Evolutionary conservation across 176 grass and related monocot species (phyloP), one percentile per base, ranked within the genome.

Genomic region (Urochloa ruziziensis): DNA sequence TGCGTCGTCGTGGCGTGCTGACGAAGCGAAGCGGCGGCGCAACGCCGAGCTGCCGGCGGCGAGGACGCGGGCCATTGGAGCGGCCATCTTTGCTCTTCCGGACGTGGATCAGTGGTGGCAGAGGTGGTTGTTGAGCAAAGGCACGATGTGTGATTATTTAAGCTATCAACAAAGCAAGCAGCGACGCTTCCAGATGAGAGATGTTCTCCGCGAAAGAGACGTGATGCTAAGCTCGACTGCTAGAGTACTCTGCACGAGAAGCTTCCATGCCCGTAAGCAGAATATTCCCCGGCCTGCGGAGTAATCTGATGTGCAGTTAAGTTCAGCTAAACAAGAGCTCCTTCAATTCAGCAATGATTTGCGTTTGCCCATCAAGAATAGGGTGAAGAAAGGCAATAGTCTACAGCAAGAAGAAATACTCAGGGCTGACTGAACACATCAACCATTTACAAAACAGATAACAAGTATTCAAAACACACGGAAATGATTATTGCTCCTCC

Each of bases 51-150:
- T n/a, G n/a, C 54, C 75, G 70, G 52, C 52, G 62, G 71, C 58
- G 19, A 86, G 73, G 36, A 43, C 67, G 59, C 84, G 88, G 30
- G 13, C 12, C 78, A 80, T 29, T 47, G 62, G 78, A 37, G 62
- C 62, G 1, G 62, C 46, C 78, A 68, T 56, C 30, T 80, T 33
- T 51, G 70, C 5, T 6, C 5, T 73, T 10, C 4, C 7, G 39
- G 75, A 28, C 37, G 18, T n/a, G 24, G 35, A 37, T 37, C 35
- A 37, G 35, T 37, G 35, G 35, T 37, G 35, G 35, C 5, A 5
- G 40, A 48, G 23, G 29, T 6, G 29, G 46, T 39, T 44, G 19
- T 18, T n/a, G 29, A 19, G 25, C 39, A 36, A 57, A 51, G 18
- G 29, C 72, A 37, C 30, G 8, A 67, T n/a, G n/a, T n/a, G n/a